Conservation (phyloP, 139 green algal species). For the Yamagishiella unicocca region DNA sequence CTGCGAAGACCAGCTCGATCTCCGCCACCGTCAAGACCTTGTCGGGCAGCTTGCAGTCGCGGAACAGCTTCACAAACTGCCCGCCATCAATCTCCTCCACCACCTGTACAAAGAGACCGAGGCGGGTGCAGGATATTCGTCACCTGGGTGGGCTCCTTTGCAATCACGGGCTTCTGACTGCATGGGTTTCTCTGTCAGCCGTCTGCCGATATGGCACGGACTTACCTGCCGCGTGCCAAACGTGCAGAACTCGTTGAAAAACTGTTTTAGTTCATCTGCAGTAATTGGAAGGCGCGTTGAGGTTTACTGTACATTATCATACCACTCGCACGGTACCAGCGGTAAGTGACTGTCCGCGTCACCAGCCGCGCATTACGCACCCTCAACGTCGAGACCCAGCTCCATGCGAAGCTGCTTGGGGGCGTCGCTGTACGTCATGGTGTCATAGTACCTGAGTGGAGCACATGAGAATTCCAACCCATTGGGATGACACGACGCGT, state of each 20-base stretch:
- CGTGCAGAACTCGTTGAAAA: slow-evolving; percentile 63
- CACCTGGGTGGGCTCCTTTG: too few relatives aligned
- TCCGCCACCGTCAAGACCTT: slow-evolving; percentile 16
- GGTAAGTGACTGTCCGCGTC: too few relatives aligned
- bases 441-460: slow-evolving; percentile 54
- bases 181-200: too few relatives aligned
- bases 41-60: slow-evolving; percentile 58
- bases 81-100: slow-evolving; percentile 1
- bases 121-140: background rate
- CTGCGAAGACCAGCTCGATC: slow-evolving; percentile 32
- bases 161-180: too few relatives aligned
- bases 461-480: too few relatives aligned
- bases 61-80: slow-evolving; percentile 44
- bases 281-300: too few relatives aligned
- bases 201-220: background rate
- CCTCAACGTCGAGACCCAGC: slow-evolving; percentile 63
- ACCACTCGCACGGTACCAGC: too few relatives aligned
- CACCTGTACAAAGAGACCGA: background rate
- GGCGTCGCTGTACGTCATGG: slow-evolving; percentile 51
- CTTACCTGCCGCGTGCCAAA: slow-evolving; percentile 64
- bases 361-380: slow-evolving; percentile 38
- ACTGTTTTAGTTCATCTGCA: slow-evolving; percentile 66
- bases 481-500: too few relatives aligned
- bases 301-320: too few relatives aligned
- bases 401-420: slow-evolving; percentile 59